phyloP scores from a whole-genome alignment of 129 eudicot genomes.

The Sambucus nigra region DNA sequence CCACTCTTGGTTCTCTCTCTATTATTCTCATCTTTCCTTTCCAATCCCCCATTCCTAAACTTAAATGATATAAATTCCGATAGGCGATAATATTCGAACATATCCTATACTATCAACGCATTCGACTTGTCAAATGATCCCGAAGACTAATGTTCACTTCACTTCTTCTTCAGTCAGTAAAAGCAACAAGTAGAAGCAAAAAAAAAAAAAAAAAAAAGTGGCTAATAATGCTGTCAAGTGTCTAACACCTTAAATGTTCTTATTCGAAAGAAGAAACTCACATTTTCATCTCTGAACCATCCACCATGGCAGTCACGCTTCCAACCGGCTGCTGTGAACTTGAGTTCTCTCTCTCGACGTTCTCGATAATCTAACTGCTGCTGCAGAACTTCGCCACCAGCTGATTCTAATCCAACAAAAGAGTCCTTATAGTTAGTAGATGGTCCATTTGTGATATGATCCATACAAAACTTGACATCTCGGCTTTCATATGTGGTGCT shows the following conservation, averaged over 20 bases:
- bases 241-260: background rate
- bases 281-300: slow-evolving; percentile 88
- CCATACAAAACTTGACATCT: slow-evolving; percentile 11
- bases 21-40: too few relatives aligned
- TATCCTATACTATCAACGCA: too few relatives aligned
- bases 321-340: slow-evolving; percentile 75
- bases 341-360: slow-evolving; percentile 58
- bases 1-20: too few relatives aligned
- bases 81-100: too few relatives aligned
- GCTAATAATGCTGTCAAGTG: background rate
- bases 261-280: slow-evolving; percentile 14
- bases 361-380: slow-evolving; percentile 30
- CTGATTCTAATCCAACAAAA: too few relatives aligned
- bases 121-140: too few relatives aligned
- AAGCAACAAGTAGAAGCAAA: background rate
- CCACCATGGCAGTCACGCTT: slow-evolving; percentile 70
- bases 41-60: too few relatives aligned
- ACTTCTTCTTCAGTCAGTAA: background rate
- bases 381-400: slow-evolving; percentile 18
- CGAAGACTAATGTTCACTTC: too few relatives aligned
- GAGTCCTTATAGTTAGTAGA: slow-evolving; percentile 3
- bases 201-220: background rate
- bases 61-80: too few relatives aligned
- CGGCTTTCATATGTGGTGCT: background rate
- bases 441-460: background rate